Evolutionary conservation across 2,329 filamentous ascomycete genomes (phyloP), one percentile per base, ranked within the genome.

Genomic region (Pezicula carpinea): DNA sequence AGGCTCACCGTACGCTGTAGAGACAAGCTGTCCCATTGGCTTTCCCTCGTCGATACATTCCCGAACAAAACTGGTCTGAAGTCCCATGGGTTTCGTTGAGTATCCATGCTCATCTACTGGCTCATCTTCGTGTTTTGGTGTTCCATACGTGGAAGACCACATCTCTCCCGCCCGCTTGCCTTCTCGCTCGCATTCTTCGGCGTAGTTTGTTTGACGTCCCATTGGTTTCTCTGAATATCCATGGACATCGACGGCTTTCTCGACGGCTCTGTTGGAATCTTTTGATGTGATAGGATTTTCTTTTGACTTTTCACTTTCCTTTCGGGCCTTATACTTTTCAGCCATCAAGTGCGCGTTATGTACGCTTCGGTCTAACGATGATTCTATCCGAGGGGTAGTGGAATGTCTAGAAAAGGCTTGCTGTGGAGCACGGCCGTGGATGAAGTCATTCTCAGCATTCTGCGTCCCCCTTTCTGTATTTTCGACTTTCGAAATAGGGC

Each of bases 151-250:
- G 26, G 26, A 29, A 29, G 26, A 29, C 26, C 26, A 29, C 8
- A 29, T 29, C 26, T 29, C 26, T 29, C 26, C 26, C 10, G 13
- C 13, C 10, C 8, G 26, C 26, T 29, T 29, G 3, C 26, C 26
- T 29, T 29, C 26, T 4, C 26, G 26, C 26, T 29, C 8, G 17
- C 63, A 64, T 52, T 78, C 76, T 48, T 72, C 65, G 3, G 60
- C 58, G 53, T 71, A 77, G 35, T 69, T 72, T 5, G 67, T 72
- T 52, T 79, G 70, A 29, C 76, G 60, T 4, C 73, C 74, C 53
- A 75, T 69, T 0, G 73, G 69, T 32, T 67, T 61, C 23, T 64
- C 70, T n/a, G 72, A 74, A 58, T 71, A 74, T 1, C 26, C 26
- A 29, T 29, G 26, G 6, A 8, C 13, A 29, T 29, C 26, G 13